phyloP scores from a whole-genome alignment of 1,284 basidiomycete species.

The Ganoderma leucocontextum region DNA sequence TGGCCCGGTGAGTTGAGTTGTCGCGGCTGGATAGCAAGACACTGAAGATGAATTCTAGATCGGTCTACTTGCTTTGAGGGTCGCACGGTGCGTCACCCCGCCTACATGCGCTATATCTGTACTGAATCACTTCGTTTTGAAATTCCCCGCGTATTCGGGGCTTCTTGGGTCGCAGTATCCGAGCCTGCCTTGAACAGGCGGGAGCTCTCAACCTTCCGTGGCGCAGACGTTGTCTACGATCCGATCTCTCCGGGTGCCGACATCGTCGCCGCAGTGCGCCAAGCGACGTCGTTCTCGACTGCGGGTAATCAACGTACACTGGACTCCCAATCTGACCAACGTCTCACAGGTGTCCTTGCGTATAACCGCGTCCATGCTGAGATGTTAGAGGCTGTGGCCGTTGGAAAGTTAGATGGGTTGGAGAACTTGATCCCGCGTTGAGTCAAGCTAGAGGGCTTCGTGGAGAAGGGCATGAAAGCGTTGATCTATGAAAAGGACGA shows the following conservation, averaged over 20 bases:
- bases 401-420: constrained; percentile 38
- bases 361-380: constrained; percentile 40
- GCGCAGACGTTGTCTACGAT: constrained; percentile 40
- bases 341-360: not conserved
- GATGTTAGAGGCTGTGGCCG: constrained; percentile 39
- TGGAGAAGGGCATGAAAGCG: constrained; percentile 43
- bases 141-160: constrained; percentile 26
- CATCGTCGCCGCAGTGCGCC: constrained; percentile 31
- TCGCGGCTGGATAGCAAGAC: not conserved
- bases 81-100: constrained; percentile 19
- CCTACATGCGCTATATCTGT: not conserved
- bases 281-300: constrained; percentile 44
- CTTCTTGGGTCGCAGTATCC: constrained; percentile 41
- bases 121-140: not conserved
- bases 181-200: constrained; percentile 42
- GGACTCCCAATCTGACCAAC: constrained; percentile 10
- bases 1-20: constrained; percentile 38
- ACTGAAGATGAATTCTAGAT: constrained; percentile 15
- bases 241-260: constrained; percentile 26
- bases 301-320: constrained; percentile 42
- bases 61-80: constrained; percentile 21
- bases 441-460: constrained; percentile 42
- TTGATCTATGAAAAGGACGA: constrained; percentile 44
- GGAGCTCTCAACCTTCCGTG: constrained; percentile 35
- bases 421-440: constrained; percentile 42